These are phyloP conservation scores for Cerrena zonata DNA, from an alignment of 1,284 basidiomycete genomes.

Conservation along the genomic window DNA sequence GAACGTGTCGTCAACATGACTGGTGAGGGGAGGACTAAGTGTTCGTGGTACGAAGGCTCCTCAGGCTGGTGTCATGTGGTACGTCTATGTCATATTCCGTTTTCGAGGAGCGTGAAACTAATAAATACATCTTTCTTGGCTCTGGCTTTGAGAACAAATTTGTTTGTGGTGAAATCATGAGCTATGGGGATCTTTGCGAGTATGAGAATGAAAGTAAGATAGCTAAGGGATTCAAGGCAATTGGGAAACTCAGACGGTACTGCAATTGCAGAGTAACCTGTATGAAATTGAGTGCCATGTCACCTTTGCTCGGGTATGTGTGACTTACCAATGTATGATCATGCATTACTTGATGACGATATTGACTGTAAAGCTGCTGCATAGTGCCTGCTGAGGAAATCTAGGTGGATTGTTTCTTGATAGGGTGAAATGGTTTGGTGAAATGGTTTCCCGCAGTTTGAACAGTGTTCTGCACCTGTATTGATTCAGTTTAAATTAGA, in stretches of 20 bases:
- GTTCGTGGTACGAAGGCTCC: slow-evolving; percentile 91
- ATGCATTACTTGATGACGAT: slow-evolving; percentile 74
- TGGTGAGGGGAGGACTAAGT: slow-evolving; percentile 83
- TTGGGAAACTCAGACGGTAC: slow-evolving; percentile 93
- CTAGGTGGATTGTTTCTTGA: too few relatives aligned
- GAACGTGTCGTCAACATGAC: slow-evolving; percentile 75
- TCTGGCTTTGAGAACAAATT: slow-evolving; percentile 97
- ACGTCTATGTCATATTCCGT: slow-evolving; percentile 27
- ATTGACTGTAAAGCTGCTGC: slow-evolving; percentile 78
- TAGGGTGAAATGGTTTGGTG: too few relatives aligned
- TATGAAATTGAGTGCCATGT: slow-evolving; percentile 77
- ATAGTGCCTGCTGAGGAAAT: too few relatives aligned
- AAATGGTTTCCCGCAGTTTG: too few relatives aligned
- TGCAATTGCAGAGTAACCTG: slow-evolving; percentile 93
- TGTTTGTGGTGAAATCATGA: slow-evolving; percentile 98
- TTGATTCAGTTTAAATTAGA: too few relatives aligned
- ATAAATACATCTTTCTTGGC: slow-evolving; percentile 31
- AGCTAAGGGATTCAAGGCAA: slow-evolving; percentile 94
- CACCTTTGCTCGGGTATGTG: slow-evolving; percentile 3
- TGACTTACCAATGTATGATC: too few relatives aligned
- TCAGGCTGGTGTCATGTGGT: slow-evolving; percentile 98
- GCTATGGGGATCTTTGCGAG: slow-evolving; percentile 87
- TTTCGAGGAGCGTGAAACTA: background rate
- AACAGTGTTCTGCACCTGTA: too few relatives aligned
- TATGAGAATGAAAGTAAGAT: slow-evolving; percentile 83